phyloP scores from a whole-genome alignment of 306 rosid genomes.

The Prunus mira region DNA sequence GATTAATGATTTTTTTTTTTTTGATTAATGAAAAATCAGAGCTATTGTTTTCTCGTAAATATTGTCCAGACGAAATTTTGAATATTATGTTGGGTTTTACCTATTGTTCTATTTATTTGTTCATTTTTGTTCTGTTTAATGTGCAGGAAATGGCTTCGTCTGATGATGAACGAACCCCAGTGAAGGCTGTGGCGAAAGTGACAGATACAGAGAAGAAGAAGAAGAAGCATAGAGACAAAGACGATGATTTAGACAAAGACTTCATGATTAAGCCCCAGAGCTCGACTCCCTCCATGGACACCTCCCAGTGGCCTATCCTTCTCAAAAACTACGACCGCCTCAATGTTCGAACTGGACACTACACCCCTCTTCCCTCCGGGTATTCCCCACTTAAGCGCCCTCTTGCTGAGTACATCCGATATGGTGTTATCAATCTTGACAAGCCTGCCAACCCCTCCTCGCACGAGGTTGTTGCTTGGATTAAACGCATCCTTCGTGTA shows the following conservation, averaged over 20 bases:
- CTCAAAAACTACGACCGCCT: slow-evolving; percentile 86
- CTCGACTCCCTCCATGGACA: slow-evolving; percentile 61
- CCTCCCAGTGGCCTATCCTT: slow-evolving; percentile 82
- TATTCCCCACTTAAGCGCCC: slow-evolving; percentile 78
- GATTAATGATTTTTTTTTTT: background rate
- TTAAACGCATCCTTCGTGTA: slow-evolving; percentile 69
- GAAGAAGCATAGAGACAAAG: slow-evolving; percentile 38
- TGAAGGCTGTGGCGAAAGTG: slow-evolving; percentile 37
- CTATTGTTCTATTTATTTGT: background rate
- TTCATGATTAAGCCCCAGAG: slow-evolving; percentile 72
- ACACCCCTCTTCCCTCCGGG: slow-evolving; percentile 78
- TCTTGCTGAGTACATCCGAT: slow-evolving; percentile 57
- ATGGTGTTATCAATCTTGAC: slow-evolving; percentile 74
- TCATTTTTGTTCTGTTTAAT: background rate
- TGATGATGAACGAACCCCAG: background rate
- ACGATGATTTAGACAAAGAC: slow-evolving; percentile 19
- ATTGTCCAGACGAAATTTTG: no score
- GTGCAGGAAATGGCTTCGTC: slow-evolving; percentile 19
- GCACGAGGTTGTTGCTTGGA: slow-evolving; percentile 88
- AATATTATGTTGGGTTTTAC: background rate
- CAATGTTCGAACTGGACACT: slow-evolving; percentile 80
- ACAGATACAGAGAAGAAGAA: slow-evolving; percentile 51
- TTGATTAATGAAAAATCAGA: background rate
- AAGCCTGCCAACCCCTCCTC: slow-evolving; percentile 91
- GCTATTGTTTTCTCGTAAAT: background rate